Percentiles rank a stretch among this genome's conserved stretches.
Evolutionary conservation across 192 early-diverging fungal genomes (phyloP).

Genomic region (Mortierella hygrophila): DNA sequence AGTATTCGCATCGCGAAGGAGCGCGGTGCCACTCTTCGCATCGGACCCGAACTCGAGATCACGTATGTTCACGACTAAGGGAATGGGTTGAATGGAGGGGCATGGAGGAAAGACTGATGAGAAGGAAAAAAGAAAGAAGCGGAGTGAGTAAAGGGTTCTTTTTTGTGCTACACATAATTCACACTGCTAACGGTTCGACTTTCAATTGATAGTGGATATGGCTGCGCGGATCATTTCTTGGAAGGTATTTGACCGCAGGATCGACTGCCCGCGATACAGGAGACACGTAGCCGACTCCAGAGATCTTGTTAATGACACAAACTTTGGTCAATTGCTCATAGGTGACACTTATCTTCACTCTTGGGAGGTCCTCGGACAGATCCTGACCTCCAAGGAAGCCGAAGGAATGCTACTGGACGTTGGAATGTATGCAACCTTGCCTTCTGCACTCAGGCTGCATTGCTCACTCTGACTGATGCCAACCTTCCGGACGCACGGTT

Average conservation of each 20-base stretch:
- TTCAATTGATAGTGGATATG: constrained; percentile 80
- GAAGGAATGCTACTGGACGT: constrained; percentile 91
- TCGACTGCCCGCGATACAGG: neutral
- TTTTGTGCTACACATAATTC: neutral
- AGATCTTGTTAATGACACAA: neutral
- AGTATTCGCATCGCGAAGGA: constrained; percentile 89
- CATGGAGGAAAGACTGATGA: neutral
- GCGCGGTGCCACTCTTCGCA: constrained; percentile 82
- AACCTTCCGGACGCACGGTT: no score
- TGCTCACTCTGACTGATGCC: no score
- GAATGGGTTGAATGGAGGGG: neutral
- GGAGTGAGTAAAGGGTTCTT: neutral
- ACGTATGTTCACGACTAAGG: constrained; percentile 63
- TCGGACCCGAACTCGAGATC: constrained; percentile 98
- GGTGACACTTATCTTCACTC: constrained; percentile 95
- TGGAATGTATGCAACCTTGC: constrained; percentile 84
- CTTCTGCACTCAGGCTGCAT: neutral
- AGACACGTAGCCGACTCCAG: neutral
- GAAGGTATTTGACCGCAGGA: constrained; percentile 69
- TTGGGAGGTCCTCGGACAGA: constrained; percentile 89
- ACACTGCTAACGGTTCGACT: neutral
- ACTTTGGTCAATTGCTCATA: constrained; percentile 24
- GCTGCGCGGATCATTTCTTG: constrained; percentile 98
- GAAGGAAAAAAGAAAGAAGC: neutral
- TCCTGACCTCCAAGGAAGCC: constrained; percentile 74